Conservation (phyloP, 2,329 filamentous ascomycete genomes). For the Pyrenophora seminiperda region DNA sequence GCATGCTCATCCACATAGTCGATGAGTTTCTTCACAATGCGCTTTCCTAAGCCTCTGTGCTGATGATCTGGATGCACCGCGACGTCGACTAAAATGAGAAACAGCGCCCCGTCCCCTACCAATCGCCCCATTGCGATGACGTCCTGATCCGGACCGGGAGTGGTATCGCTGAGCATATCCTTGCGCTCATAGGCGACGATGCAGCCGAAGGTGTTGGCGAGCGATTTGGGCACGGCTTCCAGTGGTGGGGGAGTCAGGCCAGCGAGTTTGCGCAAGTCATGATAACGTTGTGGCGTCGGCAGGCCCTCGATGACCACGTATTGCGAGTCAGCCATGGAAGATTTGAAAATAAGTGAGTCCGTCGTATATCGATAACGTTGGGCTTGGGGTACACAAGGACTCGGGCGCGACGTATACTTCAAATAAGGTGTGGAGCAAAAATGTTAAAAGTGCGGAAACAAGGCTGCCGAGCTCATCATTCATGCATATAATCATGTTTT, state of each 20-base stretch:
- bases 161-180: constrained; percentile 29
- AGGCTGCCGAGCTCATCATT: too few species aligned
- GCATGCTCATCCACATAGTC: constrained; percentile 50
- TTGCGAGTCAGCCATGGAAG: constrained; percentile 12
- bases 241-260: constrained; percentile 40
- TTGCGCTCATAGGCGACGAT: constrained; percentile 34
- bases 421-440: too few species aligned
- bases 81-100: constrained; percentile 59
- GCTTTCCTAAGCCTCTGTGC: constrained; percentile 54
- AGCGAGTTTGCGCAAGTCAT: constrained; percentile 37
- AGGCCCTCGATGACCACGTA: constrained; percentile 37
- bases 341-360: too few species aligned
- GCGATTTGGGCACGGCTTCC: constrained; percentile 32
- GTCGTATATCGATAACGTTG: too few species aligned
- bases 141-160: constrained; percentile 22
- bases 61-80: constrained; percentile 58
- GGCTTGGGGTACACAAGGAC: too few species aligned
- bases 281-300: constrained; percentile 38
- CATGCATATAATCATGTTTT: too few species aligned
- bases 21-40: constrained; percentile 53
- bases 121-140: constrained; percentile 59
- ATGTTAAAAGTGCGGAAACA: too few species aligned
- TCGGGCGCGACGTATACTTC: too few species aligned
- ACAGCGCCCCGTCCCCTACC: constrained; percentile 59
- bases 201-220: constrained; percentile 34